Base-by-base conservation (phyloP, 2,329 filamentous ascomycete species). In the Colletotrichum tanaceti region DNA sequence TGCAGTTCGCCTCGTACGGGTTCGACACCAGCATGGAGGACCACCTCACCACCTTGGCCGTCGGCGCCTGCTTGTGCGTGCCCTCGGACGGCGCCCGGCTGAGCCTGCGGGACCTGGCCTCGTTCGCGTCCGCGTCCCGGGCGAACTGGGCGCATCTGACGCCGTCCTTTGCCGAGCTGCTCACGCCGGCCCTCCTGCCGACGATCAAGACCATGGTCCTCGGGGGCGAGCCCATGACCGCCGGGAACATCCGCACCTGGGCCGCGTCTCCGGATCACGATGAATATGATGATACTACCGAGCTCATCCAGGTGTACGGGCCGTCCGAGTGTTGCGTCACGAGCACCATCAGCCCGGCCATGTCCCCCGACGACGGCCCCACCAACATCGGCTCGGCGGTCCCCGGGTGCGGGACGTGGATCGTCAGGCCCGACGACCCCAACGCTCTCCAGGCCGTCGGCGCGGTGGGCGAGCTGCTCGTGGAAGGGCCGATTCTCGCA, bases 41-140 rank as follows among this genome's bases (percentile, higher is more conserved):
- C 67, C 83, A 85, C 0, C 77, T 88, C 10, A 81, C 83, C 0
- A 82, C 86, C 0, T 77, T 90, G 5, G 78, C 85, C 11, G 77
- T 82, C n/a, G 89, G 89, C n/a, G 88, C 85, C 0, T 89, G 86
- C 63, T 80, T 90, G 11, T 90, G 88, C 68, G 80, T 90, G 0
- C 87, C 89, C 0, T 82, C 83, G 9, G 78, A 84, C 1, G 74
- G 81, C 4, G 83, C 86, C 62, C 77, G 85, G 14, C 73, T 84
- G 50, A 81, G 83, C 60, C 24, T 54, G 2, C 47, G n/a, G 1
- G 82, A 87, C 63, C 35, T 69, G 2, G 50, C 55, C 0, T 41
- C n/a, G 1, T 69, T 69, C 16, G 41, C 58, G 3, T 44, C 43
- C 1, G 57, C 22, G 3, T 39, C 63, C 7, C 74, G 76, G 2